Percentiles rank a stretch among this genome's conserved stretches.
Evolutionary conservation across 345 rosid species (phyloP).

Genomic region (Carallia pectinifolia): DNA sequence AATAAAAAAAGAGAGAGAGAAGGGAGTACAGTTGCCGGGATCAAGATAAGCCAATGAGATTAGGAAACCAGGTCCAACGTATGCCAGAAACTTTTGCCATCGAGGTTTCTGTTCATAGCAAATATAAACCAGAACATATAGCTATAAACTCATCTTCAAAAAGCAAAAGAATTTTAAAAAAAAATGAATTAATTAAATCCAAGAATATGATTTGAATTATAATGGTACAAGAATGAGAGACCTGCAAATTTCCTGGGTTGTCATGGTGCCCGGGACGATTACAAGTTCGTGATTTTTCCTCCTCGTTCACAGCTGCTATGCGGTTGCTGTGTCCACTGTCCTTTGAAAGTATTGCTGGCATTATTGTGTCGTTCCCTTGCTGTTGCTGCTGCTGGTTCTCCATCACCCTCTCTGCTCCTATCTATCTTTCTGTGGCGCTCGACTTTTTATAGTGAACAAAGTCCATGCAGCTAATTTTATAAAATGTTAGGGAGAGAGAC

Average conservation of each 20-base stretch:
- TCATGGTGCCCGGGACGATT: background rate
- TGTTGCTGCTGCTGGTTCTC: too few species aligned
- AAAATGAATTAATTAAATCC: background rate
- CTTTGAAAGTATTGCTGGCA: too few species aligned
- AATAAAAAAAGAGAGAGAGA: background rate
- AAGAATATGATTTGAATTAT: background rate
- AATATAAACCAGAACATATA: background rate
- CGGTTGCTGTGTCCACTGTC: too few species aligned
- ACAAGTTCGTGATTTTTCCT: too few species aligned
- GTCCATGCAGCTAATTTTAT: too few species aligned
- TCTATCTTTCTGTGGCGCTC: background rate
- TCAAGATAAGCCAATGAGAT: constrained; percentile 67
- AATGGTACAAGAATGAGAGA: background rate
- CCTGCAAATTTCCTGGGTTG: constrained; percentile 12
- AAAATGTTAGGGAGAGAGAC: too few species aligned
- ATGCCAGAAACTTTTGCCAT: constrained; percentile 51
- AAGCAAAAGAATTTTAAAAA: background rate
- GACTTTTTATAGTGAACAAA: too few species aligned
- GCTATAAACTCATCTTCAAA: too few species aligned
- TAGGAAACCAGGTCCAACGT: constrained; percentile 63
- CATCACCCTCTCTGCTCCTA: background rate
- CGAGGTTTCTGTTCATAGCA: constrained; percentile 40
- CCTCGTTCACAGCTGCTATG: too few species aligned
- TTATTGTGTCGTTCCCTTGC: too few species aligned
- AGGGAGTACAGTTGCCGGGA: constrained; percentile 51